phyloP scores from a whole-genome alignment of 805 yeast genomes.

The Wickerhamiella brachini region DNA sequence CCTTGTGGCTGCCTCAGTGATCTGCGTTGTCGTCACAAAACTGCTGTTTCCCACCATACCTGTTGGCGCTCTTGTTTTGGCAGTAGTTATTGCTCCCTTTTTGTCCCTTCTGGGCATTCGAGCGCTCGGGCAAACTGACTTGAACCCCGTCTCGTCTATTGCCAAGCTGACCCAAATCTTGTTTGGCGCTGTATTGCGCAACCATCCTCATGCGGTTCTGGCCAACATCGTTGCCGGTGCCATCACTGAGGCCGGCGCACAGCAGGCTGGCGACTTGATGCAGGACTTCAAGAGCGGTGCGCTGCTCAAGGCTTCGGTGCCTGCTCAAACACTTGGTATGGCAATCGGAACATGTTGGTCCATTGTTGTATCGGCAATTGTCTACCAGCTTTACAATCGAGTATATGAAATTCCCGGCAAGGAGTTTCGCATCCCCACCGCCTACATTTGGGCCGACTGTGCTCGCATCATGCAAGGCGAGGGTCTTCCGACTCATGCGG shows the following conservation, averaged over 20 bases:
- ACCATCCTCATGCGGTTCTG: conserved; percentile 68
- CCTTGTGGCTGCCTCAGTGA: conserved; percentile 44
- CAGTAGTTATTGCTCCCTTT: conserved; percentile 61
- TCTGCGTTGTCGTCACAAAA: conserved; percentile 54
- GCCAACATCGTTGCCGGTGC: conserved; percentile 91
- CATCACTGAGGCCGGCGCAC: conserved; percentile 96
- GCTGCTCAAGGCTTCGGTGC: conserved; percentile 79
- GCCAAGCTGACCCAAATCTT: conserved; percentile 86
- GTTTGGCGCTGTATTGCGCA: conserved; percentile 71
- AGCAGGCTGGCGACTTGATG: conserved; percentile 97
- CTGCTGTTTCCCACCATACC: conserved; percentile 59
- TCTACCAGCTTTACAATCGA: conserved; percentile 68
- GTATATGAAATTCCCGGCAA: conserved; percentile 78
- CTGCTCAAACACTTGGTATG: conserved; percentile 85
- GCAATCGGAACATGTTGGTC: conserved; percentile 80
- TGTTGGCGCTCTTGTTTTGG: conserved; percentile 48
- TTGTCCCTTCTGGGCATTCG: conserved; percentile 80
- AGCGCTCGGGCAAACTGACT: conserved; percentile 92
- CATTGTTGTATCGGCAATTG: conserved; percentile 58
- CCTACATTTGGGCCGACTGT: conserved; percentile 93
- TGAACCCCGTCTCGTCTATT: conserved; percentile 92
- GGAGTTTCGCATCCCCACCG: conserved; percentile 82
- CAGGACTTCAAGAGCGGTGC: conserved; percentile 95
- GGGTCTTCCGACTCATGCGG: conserved; percentile 73
- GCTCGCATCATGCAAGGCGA: conserved; percentile 83